Base-by-base conservation (phyloP, 495 filamentous ascomycete genomes). In the Neurospora hispaniola region DNA sequence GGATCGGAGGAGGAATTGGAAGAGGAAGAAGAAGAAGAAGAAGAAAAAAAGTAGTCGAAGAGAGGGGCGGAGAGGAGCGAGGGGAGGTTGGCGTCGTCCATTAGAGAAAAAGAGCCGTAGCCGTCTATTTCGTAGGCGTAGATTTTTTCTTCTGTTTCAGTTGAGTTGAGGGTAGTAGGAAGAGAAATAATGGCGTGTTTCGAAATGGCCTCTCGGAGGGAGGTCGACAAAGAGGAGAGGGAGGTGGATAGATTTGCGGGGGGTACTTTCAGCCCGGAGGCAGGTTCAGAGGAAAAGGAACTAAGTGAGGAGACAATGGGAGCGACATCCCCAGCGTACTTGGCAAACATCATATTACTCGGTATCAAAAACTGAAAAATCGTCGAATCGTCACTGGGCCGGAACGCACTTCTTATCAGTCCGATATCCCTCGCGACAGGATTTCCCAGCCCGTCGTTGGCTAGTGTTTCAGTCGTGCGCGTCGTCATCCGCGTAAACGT, bases 331-430 rank as follows among this genome's bases (percentile, higher is more conserved):
- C 79, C 81, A 1, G 91, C 82, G 71, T 87, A 88, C 39, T 83
- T 76, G 18, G 86, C 82, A 76, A 91, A 91, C 86, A 91, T 90
- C 90, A 91, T 91, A 72, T 91, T 92, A 5, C 86, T 84, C 1
- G 90, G 90, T 41, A 92, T 85, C 73, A 90, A 81, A 20, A 89
- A 83, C 76, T 89, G 87, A 72, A 82, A 89, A 69, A 88, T 86
- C 1, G 78, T 83, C 23, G 82, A 73, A 77, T 92, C 90, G 77
- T 92, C 90, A 27, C 86, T 89, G 1, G 90, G 90, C 4, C 90
- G 81, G 80, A 91, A 91, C 10, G 87, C 88, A 69, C 85, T 88
- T 2, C 90, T 80, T 16, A 92, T 82, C 71, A 92, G 76, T 7
- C 89, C 89, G 1, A 88, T 91, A n/a, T 83, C 87, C 27, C 76